Base-by-base conservation (phyloP, 2,329 filamentous ascomycete genomes). In the Xylaria hypoxylon region DNA sequence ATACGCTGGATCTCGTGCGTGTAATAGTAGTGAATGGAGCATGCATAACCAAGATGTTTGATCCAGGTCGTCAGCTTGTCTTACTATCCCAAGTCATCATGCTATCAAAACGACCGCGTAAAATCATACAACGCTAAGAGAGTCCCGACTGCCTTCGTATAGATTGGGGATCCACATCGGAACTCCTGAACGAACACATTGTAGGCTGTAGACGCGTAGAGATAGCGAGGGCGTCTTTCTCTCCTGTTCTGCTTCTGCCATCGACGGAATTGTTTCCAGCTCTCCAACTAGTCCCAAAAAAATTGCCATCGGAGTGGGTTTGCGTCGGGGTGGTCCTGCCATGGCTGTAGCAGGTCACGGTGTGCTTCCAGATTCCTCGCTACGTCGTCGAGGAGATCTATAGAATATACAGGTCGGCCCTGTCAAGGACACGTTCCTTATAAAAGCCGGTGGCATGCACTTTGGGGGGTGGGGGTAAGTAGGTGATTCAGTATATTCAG, bases 51-150 rank as follows among this genome's bases (percentile, higher is more conserved):
- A 31, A 80, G 72, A 68, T 78, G 80, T 68, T 82, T 80, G 58
- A 81, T 78, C 79, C 79, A 81, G 5, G 76, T 79, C 44, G 78
- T 74, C 31, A 80, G 59, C 50, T 73, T 68, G 58, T 79, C 75
- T 65, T 82, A 76, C 2, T 71, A 62, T 55, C 26, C 48, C 31
- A 33, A 51, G 51, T 80, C 84, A 4, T 85, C 82, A 68, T 89
- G 86, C 77, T 87, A 89, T 75, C 89, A 85, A 84, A 89, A 89
- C 75, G 87, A 87, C 48, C 75, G 76, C 33, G 86, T 86, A 17
- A 88, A 85, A 1, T 89, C 89, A 74, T 88, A 86, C 77, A 79
- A 81, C 62, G 55, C 45, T 7, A 62, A 28, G n/a, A 62, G 51
- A 5, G n/a, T 19, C n/a, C 24, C 31, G 11, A 53, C 28, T n/a